A percentile compares a stretch with the other conserved stretches of the same genome.
These are phyloP conservation scores for Trametes villosa DNA, from an alignment of 768 basidiomycete genomes.

Conservation along the genomic window DNA sequence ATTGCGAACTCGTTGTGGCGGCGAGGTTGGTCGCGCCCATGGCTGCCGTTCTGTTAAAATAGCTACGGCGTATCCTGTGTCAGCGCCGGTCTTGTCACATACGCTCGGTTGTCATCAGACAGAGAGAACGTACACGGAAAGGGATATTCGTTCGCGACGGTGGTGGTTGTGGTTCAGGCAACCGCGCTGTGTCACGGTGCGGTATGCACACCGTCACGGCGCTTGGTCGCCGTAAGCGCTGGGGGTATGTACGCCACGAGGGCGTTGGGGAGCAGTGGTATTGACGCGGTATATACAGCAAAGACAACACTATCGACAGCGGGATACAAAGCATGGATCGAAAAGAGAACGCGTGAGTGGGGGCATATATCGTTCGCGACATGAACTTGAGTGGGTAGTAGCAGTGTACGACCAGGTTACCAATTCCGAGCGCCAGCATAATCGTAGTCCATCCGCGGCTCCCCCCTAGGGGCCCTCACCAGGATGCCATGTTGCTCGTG, in stretches of 20 bases:
- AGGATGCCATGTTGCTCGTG: not conserved
- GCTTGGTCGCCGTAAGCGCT: not conserved
- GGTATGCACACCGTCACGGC: not conserved
- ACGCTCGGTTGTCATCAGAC: not conserved
- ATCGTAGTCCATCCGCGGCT: not conserved
- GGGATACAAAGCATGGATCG: not conserved
- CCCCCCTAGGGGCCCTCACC: not conserved
- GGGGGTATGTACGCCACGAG: too few relatives aligned
- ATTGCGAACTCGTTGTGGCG: constrained; percentile 50
- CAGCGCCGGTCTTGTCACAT: not conserved
- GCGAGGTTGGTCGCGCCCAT: constrained; percentile 22
- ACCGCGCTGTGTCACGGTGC: constrained; percentile 2
- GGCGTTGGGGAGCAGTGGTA: too few relatives aligned
- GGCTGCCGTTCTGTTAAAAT: too few relatives aligned
- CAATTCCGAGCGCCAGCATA: not conserved
- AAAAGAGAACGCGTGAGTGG: not conserved
- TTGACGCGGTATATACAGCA: not conserved
- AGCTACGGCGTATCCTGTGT: too few relatives aligned
- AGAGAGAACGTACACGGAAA: not conserved
- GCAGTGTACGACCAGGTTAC: not conserved
- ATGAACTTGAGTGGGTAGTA: too few relatives aligned
- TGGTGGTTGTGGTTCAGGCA: not conserved
- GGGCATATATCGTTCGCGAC: not conserved
- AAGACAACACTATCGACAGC: not conserved
- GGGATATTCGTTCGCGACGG: not conserved